A percentile compares a stretch with the other conserved stretches of the same genome.
These are phyloP conservation scores for Sporothrix pallida DNA, from an alignment of 2,329 filamentous ascomycete species.

Conservation along the genomic window DNA sequence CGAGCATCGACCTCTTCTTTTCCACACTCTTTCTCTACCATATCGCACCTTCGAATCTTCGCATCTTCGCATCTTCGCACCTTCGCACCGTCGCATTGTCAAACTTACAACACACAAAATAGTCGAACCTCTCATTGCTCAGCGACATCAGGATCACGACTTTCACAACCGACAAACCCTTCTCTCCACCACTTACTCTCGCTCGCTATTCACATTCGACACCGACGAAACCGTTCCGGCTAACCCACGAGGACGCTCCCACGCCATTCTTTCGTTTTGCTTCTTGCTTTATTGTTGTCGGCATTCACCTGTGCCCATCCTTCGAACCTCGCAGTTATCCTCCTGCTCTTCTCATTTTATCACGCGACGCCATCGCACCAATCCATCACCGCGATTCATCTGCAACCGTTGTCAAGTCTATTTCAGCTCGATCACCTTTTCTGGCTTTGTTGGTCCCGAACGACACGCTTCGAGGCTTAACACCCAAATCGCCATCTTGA, in stretches of 20 bases:
- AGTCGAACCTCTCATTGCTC: background rate
- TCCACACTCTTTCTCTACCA: background rate
- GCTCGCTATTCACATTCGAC: background rate
- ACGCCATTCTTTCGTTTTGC: too few species aligned
- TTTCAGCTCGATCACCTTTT: too few species aligned
- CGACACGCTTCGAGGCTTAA: too few species aligned
- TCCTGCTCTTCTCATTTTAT: background rate
- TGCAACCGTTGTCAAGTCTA: too few species aligned
- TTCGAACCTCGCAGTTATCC: too few species aligned
- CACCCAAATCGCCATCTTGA: background rate
- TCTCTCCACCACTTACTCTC: background rate
- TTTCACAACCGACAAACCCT: background rate
- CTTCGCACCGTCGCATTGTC: background rate
- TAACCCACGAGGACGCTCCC: background rate
- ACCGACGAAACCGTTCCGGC: background rate
- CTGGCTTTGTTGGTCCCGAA: too few species aligned
- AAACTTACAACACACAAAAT: too few species aligned
- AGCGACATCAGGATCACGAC: background rate
- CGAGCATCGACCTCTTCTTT: background rate
- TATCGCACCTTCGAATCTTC: background rate
- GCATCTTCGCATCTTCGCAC: background rate
- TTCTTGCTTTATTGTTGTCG: too few species aligned
- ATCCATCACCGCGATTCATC: too few species aligned
- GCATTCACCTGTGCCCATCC: background rate
- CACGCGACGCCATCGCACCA: conserved; percentile 1